Evolutionary conservation across 495 filamentous ascomycete genomes (phyloP), one percentile per base, ranked within the genome.

Genomic region (Eremomyces bilateralis): DNA sequence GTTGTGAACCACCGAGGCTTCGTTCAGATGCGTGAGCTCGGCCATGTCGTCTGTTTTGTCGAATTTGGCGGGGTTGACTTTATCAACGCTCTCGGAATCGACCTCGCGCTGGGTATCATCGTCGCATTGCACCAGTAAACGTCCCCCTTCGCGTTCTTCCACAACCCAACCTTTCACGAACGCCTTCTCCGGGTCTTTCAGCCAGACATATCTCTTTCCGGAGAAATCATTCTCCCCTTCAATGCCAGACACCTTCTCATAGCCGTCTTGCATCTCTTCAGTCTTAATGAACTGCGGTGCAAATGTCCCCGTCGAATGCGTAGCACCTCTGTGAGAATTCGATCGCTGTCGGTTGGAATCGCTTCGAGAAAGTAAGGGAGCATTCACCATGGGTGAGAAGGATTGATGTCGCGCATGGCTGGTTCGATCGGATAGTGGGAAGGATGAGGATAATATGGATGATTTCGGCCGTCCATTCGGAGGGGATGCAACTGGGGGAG

Each of bases 41-140:
- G 90, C 88, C 90, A 99, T 99, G 50, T 99, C 90, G 58, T 92
- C 78, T 4, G 88, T 85, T 54, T 88, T 94, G 63, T 99, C 90
- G 51, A 99, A 99, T 49, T 99, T 99, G 36, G 81, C 90, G 17
- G 90, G 90, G 54, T 99, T 99, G 58, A 95, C 90, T 54, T 92
- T 94, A 62, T 99, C 90, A 32, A 92, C 82, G 38, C 67, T 73
- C 42, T 93, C 81, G 15, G 65, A 54, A 42, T 84, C 71, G 21
- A 88, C 74, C 49, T 80, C 76, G 30, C 81, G 78, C 69, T 92
- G 82, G 45, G 74, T 79, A 35, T 83, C 90, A 64, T 95, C 81
- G 27, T 94, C 88, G 47, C 77, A 93, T 50, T 92, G 81, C 5
- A 95, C 82, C 32, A 88, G 56, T 31, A 99, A 54, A 31, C 59